A percentile compares a stretch with the other conserved stretches of the same genome.
phyloP scores from a whole-genome alignment of 2,329 filamentous ascomycete genomes.

The Pseudogymnoascus sp. region DNA sequence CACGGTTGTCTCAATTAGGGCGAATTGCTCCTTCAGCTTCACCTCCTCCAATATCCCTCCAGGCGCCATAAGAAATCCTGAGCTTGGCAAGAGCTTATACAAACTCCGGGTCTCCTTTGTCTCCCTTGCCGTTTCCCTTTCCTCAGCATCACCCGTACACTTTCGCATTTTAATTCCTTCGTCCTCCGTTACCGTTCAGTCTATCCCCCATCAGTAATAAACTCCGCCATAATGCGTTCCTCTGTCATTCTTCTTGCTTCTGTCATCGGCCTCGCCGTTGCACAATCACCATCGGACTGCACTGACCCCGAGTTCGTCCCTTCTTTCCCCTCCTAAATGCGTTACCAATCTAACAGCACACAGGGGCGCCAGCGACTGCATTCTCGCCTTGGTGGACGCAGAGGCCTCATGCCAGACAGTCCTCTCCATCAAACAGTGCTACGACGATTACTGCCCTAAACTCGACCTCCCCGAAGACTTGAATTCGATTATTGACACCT shows the following conservation, averaged over 20 bases:
- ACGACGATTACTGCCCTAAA: not conserved
- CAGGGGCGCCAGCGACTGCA: not conserved
- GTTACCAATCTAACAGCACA: not conserved
- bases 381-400: not conserved
- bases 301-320: not conserved
- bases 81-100: slow-evolving; percentile 2
- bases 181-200: not conserved
- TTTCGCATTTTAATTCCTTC: not conserved
- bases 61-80: not conserved
- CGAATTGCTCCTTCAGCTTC: not conserved
- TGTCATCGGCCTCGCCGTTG: not conserved
- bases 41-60: not conserved
- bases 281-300: not conserved
- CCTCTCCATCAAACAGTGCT: not conserved
- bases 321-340: not conserved
- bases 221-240: not conserved
- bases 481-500: not conserved
- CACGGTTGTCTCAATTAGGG: not conserved
- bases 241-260: not conserved
- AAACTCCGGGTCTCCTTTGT: not conserved
- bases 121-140: not conserved
- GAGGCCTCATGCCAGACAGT: not conserved
- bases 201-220: not conserved
- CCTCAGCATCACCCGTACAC: not conserved
- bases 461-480: not conserved